These are phyloP conservation scores for Hypoxylon lienhwacheense DNA, from an alignment of 495 filamentous ascomycete genomes.

Conservation along the genomic window DNA sequence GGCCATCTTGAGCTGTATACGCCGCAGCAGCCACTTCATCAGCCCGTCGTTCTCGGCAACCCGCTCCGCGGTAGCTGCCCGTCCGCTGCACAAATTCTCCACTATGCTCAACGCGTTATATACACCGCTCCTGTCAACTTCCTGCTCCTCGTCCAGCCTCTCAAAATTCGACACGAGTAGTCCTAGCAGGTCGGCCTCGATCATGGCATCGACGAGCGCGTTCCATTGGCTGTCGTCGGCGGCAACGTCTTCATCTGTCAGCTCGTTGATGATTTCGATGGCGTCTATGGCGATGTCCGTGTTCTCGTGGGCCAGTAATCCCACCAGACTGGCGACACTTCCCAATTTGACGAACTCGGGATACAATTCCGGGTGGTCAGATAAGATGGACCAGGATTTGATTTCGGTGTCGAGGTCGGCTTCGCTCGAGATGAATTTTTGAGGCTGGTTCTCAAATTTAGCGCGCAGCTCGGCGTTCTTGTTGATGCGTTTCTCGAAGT, in stretches of 20 bases:
- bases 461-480: slow-evolving; percentile 92
- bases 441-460: slow-evolving; percentile 80
- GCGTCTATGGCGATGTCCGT: slow-evolving; percentile 94
- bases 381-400: slow-evolving; percentile 82
- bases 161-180: slow-evolving; percentile 81
- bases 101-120: slow-evolving; percentile 83
- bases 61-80: slow-evolving; percentile 61
- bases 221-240: slow-evolving; percentile 85
- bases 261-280: slow-evolving; percentile 86
- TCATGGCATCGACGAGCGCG: slow-evolving; percentile 74
- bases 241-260: slow-evolving; percentile 92
- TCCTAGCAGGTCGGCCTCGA: slow-evolving; percentile 80
- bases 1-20: slow-evolving; percentile 47
- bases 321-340: slow-evolving; percentile 72
- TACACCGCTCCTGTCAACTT: slow-evolving; percentile 78
- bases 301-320: slow-evolving; percentile 90
- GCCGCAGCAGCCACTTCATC: slow-evolving; percentile 73
- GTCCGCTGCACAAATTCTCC: slow-evolving; percentile 79
- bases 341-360: slow-evolving; percentile 80
- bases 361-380: slow-evolving; percentile 85
- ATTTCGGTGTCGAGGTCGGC: slow-evolving; percentile 90
- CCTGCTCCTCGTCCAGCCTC: slow-evolving; percentile 77
- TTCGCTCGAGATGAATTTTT: slow-evolving; percentile 75
- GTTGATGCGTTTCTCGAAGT: slow-evolving; percentile 87
- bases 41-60: slow-evolving; percentile 68